Conservation (phyloP, 441 rosid genomes). For the Melastoma candidum region DNA sequence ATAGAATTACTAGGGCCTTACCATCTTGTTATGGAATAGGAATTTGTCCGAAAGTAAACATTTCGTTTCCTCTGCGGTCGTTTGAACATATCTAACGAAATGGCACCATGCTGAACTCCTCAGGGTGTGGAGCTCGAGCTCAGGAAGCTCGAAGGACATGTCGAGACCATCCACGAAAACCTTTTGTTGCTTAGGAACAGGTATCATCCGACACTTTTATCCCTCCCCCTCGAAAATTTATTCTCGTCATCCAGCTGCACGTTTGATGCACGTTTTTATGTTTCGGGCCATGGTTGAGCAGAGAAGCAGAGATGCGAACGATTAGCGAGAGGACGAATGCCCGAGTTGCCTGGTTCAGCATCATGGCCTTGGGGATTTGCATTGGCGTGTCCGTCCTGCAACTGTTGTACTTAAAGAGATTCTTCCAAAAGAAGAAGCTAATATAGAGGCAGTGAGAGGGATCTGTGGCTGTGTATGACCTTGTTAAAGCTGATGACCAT, state of each 20-base stretch:
- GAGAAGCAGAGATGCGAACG: slow-evolving; percentile 12
- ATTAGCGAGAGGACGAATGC: slow-evolving; percentile 13
- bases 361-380: slow-evolving; percentile 14
- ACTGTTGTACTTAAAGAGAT: slow-evolving; percentile 17
- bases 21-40: no score
- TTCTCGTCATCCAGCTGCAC: not conserved
- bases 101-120: no score
- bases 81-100: no score
- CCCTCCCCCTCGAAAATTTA: not conserved
- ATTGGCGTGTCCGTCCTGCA: slow-evolving; percentile 11
- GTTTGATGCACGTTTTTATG: not conserved
- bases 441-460: slow-evolving; percentile 1
- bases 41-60: no score
- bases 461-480: not conserved
- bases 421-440: slow-evolving; percentile 18
- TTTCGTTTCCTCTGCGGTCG: no score
- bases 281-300: slow-evolving; percentile 1
- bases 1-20: no score
- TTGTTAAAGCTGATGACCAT: no score
- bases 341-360: slow-evolving; percentile 16
- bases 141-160: no score
- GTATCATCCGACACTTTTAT: no score
- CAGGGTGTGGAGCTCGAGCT: no score
- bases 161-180: no score
- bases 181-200: no score